phyloP scores from a whole-genome alignment of 306 rosid genomes.

The Acacia acuminata region DNA sequence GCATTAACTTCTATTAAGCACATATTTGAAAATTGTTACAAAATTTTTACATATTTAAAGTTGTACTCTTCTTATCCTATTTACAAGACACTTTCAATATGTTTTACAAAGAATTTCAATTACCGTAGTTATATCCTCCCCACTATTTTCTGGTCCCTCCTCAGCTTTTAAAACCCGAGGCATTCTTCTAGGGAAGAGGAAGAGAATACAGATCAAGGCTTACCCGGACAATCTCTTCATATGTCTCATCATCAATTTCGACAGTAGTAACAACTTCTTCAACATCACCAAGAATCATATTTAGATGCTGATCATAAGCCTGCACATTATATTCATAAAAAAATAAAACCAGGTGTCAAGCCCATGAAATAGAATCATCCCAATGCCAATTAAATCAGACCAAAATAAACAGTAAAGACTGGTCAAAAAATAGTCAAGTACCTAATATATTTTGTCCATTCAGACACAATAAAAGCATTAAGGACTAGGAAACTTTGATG shows the following conservation, averaged over 20 bases:
- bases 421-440: not conserved
- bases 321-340: slow-evolving; percentile 38
- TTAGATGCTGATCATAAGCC: slow-evolving; percentile 99
- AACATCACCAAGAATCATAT: slow-evolving; percentile 99
- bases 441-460: not conserved
- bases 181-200: not conserved
- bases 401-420: slow-evolving; percentile 14
- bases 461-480: not conserved
- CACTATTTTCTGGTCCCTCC: not conserved
- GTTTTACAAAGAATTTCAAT: not conserved
- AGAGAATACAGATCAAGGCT: slow-evolving; percentile 23
- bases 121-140: not conserved
- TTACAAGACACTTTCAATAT: no score
- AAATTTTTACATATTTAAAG: no score
- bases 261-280: slow-evolving; percentile 92
- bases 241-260: slow-evolving; percentile 96
- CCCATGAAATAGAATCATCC: not conserved
- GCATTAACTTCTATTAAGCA: no score
- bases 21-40: no score
- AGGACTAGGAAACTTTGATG: not conserved
- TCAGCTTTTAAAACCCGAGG: not conserved
- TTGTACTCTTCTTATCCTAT: no score
- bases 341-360: not conserved
- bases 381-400: not conserved
- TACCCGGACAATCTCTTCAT: slow-evolving; percentile 99